A percentile compares a stretch with the other conserved stretches of the same genome.
phyloP scores from a whole-genome alignment of 2,329 filamentous ascomycete species.

The Diaporthe sp. region DNA sequence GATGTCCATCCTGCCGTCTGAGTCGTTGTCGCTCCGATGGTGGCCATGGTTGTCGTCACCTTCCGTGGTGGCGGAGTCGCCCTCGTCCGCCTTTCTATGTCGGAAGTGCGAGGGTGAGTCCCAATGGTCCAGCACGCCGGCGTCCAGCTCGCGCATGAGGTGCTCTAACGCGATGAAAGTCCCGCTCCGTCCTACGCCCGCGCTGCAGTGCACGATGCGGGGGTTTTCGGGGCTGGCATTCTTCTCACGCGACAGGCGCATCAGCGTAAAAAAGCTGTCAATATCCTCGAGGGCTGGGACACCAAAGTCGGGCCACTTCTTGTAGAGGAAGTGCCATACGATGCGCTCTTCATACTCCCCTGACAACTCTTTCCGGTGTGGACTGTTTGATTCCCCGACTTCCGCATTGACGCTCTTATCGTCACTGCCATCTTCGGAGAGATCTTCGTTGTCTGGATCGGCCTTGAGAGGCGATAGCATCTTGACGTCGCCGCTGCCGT shows the following conservation, averaged over 20 bases:
- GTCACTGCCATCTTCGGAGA: not conserved
- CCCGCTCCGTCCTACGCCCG: conserved; percentile 92
- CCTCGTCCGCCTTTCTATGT: not conserved
- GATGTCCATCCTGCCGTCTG: conserved; percentile 38
- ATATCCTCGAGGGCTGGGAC: conserved; percentile 80
- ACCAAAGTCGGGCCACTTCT: conserved; percentile 90
- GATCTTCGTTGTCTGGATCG: not conserved
- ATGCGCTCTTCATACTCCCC: conserved; percentile 67
- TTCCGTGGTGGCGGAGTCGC: conserved; percentile 44
- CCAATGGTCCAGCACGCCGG: conserved; percentile 74
- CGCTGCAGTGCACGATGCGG: conserved; percentile 88
- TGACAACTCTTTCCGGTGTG: conserved; percentile 44
- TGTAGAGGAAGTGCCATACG: conserved; percentile 89
- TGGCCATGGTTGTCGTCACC: conserved; percentile 35
- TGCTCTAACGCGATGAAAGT: conserved; percentile 98
- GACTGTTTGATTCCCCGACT: not conserved
- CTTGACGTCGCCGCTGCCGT: conserved; percentile 41
- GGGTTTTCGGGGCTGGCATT: conserved; percentile 73
- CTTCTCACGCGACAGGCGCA: conserved; percentile 75
- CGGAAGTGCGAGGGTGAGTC: conserved; percentile 47
- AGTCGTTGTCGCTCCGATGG: conserved; percentile 48
- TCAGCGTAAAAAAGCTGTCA: conserved; percentile 76
- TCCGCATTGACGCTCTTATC: conserved; percentile 27
- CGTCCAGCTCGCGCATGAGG: conserved; percentile 84
- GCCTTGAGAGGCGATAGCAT: conserved; percentile 41